Base-by-base conservation (phyloP, 805 yeast species). In the Pichia rugopelliculosa region DNA sequence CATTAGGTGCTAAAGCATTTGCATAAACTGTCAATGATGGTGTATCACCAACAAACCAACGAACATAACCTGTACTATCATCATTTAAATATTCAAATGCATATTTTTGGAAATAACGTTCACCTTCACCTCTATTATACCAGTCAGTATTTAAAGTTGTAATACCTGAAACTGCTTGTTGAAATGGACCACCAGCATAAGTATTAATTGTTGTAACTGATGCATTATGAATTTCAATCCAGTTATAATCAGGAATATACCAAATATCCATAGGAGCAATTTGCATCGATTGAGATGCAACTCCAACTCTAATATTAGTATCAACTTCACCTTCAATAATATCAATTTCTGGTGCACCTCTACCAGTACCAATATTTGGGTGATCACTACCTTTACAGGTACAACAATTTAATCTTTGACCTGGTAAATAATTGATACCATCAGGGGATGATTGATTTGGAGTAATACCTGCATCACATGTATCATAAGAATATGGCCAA, bases 341-440 rank as follows among this genome's bases (percentile, higher is more conserved):
- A 78, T 91, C 98, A 57, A 91, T 87, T 73, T 89, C 97, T 10
- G 96, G 96, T 0, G 96, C 95, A 45, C 96, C 96, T 65, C 98
- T 80, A 13, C 97, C 97, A 1, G 68, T 65, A 43, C 97, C 97
- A 21, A 70, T 76, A 62, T 83, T 89, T 41, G 98, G 98, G 64
- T 90, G 97, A 45, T 83, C 88, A 56, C 80, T 87, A 25, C 83
- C 88, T 23, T 73, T 68, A 69, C 97, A 90, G 0, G 91, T 82
- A 68, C 98, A 90, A 13, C 74, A 64, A 61, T 73, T 79, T 53
- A 90, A 71, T 55, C 76, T 76, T 67, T 90, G 96, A 26, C 97
- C 97, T 0, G 91, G 88, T 46, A 90, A 70, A 59, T 79, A 87
- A 2, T 90, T 84, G 37, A 89, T 79, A 50, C 98, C 98, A 64